Evolutionary conservation across 371 early-diverging fungal genomes (phyloP).

Genomic region (Gilbertella persicaria): DNA sequence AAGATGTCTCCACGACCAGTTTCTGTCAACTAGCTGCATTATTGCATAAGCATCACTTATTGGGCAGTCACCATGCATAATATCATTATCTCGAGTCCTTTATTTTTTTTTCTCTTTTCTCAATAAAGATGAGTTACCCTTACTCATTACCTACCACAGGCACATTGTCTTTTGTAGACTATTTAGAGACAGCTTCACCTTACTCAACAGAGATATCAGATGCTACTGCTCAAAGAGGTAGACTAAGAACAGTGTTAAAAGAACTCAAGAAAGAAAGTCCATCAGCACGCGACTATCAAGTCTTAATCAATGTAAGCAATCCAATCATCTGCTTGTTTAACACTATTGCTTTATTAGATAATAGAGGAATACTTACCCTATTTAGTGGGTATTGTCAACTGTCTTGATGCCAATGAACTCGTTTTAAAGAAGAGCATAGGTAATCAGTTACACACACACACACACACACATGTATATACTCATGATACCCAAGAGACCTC

Average conservation of each 20-base stretch:
- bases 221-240: slow-evolving; percentile 63
- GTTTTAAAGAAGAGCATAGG: slow-evolving; percentile 40
- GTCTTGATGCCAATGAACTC: slow-evolving; percentile 53
- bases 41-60: slow-evolving; percentile 31
- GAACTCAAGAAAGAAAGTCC: slow-evolving; percentile 55
- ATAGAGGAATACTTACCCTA: slow-evolving; percentile 67
- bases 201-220: slow-evolving; percentile 60
- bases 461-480: not conserved
- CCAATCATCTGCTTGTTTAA: not conserved
- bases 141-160: slow-evolving; percentile 67
- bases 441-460: slow-evolving; percentile 6
- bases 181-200: slow-evolving; percentile 35
- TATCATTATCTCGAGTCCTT: not conserved
- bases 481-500: slow-evolving; percentile 49
- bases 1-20: slow-evolving; percentile 57
- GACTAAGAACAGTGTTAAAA: slow-evolving; percentile 58
- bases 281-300: slow-evolving; percentile 53
- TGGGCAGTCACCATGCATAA: not conserved
- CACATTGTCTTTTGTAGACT: slow-evolving; percentile 61
- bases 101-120: not conserved
- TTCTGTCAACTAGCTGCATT: slow-evolving; percentile 55
- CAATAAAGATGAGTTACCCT: slow-evolving; percentile 51
- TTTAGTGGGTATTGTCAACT: slow-evolving; percentile 54
- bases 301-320: slow-evolving; percentile 43
- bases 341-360: slow-evolving; percentile 34